Evolutionary conservation across 139 green algal genomes (phyloP).

Genomic region (Mesotaenium endlicherianum): DNA sequence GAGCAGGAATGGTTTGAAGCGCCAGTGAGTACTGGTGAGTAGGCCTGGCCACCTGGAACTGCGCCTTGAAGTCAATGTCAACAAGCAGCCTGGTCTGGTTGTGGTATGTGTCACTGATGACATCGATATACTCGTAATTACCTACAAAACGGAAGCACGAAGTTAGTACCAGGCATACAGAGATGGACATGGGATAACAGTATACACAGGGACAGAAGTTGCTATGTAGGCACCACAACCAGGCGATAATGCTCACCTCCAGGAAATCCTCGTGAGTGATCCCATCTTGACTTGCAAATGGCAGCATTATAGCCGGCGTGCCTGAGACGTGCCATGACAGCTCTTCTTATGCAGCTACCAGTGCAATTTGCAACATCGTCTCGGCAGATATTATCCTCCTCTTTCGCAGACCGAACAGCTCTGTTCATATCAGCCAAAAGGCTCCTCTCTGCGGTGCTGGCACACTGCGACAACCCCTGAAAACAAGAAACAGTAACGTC

Average conservation of each 20-base stretch:
- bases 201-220: neutral
- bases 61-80: slow-evolving; percentile 34
- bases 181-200: neutral
- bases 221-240: neutral
- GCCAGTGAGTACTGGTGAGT: neutral
- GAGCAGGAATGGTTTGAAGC: neutral
- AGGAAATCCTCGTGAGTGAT: slow-evolving; percentile 31
- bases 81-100: neutral
- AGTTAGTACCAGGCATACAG: neutral
- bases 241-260: slow-evolving; percentile 10
- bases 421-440: slow-evolving; percentile 5
- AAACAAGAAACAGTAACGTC: no score
- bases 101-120: neutral
- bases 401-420: neutral
- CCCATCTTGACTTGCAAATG: slow-evolving; percentile 30
- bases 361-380: neutral
- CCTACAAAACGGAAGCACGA: neutral
- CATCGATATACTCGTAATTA: slow-evolving; percentile 36
- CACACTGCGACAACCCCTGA: neutral
- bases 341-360: neutral
- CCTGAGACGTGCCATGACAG: slow-evolving; percentile 19
- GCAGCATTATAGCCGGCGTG: slow-evolving; percentile 15
- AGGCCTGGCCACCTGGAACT: slow-evolving; percentile 29
- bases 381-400: neutral
- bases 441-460: neutral